Base-by-base conservation (phyloP, 495 filamentous ascomycete genomes). In the Hypoxylon perforatum region DNA sequence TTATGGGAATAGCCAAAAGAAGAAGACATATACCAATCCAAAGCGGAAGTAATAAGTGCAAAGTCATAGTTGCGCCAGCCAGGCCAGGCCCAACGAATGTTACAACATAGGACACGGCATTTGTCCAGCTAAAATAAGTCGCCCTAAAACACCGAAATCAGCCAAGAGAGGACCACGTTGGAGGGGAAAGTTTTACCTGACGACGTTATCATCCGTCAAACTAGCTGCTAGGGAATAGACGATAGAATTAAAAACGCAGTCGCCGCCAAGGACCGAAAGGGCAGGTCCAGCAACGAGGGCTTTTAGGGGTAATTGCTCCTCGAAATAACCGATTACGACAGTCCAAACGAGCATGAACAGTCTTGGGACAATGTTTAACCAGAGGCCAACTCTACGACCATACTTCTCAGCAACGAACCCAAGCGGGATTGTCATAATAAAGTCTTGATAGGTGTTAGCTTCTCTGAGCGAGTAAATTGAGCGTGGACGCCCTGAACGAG, bases 201-300 rank as follows among this genome's bases (percentile, higher is more conserved):
- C 66, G 41, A 76, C 70, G 46, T 69, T 61, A 46, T 80, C 77
- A 5, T 78, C 77, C 10, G 79, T 76, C 59, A 77, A 56, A 4
- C 73, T 63, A 35, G 80, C 76, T 6, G 78, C 79, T 6, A 81
- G 70, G 3, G 77, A 67, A 41, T 82, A 82, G 7, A 79, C 63
- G 44, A 82, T 77, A 18, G 79, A 80, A 57, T 81, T 82, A 59
- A 82, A 78, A 19, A 82, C 78, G 36, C 78, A 81, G 59, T 82
- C 79, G 14, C 78, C 80, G 12, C 80, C 80, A 7, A 82, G 68
- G 14, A 80, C 56, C 2, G 79, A 81, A 14, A 78, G 71, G 15
- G 69, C 47, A 10, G 80, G 74, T 0, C 73, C 75, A 12, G 73
- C 69, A 12, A 80, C 47, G 3, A 80, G 74, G 38, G 78, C 74